Evolutionary conservation across 139 green algal genomes (phyloP).

Genomic region (Volvox africanus): DNA sequence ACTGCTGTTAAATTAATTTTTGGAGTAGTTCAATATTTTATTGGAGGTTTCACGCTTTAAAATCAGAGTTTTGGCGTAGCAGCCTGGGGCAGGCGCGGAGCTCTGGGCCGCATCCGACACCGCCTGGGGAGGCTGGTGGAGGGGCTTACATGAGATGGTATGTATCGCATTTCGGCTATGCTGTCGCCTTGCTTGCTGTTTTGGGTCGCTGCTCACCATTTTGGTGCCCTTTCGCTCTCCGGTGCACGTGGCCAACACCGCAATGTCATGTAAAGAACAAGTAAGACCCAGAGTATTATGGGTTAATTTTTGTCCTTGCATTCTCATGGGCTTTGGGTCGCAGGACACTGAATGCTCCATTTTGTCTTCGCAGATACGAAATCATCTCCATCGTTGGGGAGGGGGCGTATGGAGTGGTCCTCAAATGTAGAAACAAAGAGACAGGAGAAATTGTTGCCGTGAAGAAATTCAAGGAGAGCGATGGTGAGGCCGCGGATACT

Average conservation of each 20-base stretch:
- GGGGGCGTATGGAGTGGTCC: conserved; percentile 91
- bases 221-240: conserved; percentile 10
- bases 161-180: neutral
- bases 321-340: neutral
- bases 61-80: conserved; percentile 11
- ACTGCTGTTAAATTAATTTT: neutral
- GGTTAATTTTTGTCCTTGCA: neutral
- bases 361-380: conserved; percentile 36
- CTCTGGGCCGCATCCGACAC: neutral
- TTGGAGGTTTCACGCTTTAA: neutral
- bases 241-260: neutral
- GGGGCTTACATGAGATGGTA: conserved; percentile 30
- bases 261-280: conserved; percentile 14
- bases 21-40: too few species aligned
- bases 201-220: neutral
- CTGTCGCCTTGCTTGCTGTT: neutral
- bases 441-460: conserved; percentile 86
- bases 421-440: conserved; percentile 87
- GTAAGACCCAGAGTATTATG: neutral
- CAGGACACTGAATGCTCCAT: conserved; percentile 1
- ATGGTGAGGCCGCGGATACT: conserved; percentile 63
- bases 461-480: conserved; percentile 93
- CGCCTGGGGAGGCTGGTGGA: conserved; percentile 17
- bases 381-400: conserved; percentile 81
- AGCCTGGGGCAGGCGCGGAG: neutral